A percentile compares a stretch with the other conserved stretches of the same genome.
Conservation (phyloP, 768 basidiomycete genomes). For the Epithele typhae region DNA sequence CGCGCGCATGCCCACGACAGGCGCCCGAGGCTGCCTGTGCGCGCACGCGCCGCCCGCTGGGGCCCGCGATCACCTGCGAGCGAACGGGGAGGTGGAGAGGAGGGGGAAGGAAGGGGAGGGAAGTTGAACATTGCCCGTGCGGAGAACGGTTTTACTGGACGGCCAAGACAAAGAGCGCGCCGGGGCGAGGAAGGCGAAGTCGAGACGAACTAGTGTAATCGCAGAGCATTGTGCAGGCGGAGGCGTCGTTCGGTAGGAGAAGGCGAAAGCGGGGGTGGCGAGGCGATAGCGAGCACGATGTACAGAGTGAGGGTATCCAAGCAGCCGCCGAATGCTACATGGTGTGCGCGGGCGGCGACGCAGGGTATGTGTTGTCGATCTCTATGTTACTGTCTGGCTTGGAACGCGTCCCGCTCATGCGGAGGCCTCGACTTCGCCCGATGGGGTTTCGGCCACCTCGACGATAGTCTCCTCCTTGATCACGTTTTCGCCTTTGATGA, state of each 20-base stretch:
- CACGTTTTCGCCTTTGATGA: slow-evolving; percentile 18
- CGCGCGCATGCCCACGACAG: slow-evolving; percentile 20
- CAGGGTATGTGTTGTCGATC: slow-evolving; percentile 11
- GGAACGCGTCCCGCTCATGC: slow-evolving; percentile 10
- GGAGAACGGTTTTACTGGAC: slow-evolving; percentile 3
- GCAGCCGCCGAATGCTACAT: slow-evolving; percentile 14
- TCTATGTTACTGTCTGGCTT: slow-evolving; percentile 5
- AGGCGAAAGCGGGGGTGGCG: background rate
- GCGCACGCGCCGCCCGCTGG: slow-evolving; percentile 3
- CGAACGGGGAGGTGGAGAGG: background rate
- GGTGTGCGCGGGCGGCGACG: slow-evolving; percentile 10
- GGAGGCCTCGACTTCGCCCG: slow-evolving; percentile 26
- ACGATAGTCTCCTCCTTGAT: slow-evolving; percentile 28
- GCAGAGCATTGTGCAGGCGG: slow-evolving; percentile 4
- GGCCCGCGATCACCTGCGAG: background rate
- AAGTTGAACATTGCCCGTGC: background rate
- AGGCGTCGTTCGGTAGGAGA: too few relatives aligned
- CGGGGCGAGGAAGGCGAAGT: slow-evolving; percentile 1
- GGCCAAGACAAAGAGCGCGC: slow-evolving; percentile 1
- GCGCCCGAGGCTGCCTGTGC: slow-evolving; percentile 2
- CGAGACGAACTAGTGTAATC: slow-evolving; percentile 8
- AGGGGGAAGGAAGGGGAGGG: background rate
- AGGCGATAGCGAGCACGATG: slow-evolving; percentile 13
- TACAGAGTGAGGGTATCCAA: slow-evolving; percentile 22
- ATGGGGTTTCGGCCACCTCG: slow-evolving; percentile 23